phyloP scores from a whole-genome alignment of 2,329 filamentous ascomycete species.

The Colletotrichum somersetense region DNA sequence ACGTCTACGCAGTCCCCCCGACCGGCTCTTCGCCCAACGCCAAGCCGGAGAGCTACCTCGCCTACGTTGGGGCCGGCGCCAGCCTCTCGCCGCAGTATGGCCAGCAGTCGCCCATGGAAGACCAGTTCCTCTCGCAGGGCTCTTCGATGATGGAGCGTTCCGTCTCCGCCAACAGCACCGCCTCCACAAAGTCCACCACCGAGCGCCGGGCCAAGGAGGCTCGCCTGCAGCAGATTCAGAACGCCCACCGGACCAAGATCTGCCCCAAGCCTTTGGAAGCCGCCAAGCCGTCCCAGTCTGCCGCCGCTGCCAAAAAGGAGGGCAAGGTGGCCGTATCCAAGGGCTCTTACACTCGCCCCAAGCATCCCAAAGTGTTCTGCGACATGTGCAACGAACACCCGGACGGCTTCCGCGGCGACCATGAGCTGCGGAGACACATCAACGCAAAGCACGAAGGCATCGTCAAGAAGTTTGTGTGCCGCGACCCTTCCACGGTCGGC shows the following conservation, averaged over 20 bases:
- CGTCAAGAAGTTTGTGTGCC: slow-evolving; percentile 70
- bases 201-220: slow-evolving; percentile 63
- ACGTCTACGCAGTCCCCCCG: slow-evolving; percentile 43
- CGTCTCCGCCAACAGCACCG: slow-evolving; percentile 60
- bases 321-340: slow-evolving; percentile 59
- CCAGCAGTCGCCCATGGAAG: slow-evolving; percentile 47
- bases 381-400: slow-evolving; percentile 77
- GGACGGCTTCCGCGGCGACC: slow-evolving; percentile 86
- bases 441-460: slow-evolving; percentile 71
- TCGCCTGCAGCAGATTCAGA: slow-evolving; percentile 59
- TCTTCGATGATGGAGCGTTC: slow-evolving; percentile 62
- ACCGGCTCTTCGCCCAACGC: slow-evolving; percentile 47
- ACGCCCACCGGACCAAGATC: slow-evolving; percentile 55
- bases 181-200: slow-evolving; percentile 59
- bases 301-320: slow-evolving; percentile 51
- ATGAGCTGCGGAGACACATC: slow-evolving; percentile 80
- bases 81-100: slow-evolving; percentile 51
- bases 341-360: slow-evolving; percentile 69
- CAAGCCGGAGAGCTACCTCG: slow-evolving; percentile 47
- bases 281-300: slow-evolving; percentile 44
- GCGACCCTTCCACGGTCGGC: slow-evolving; percentile 62
- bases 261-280: slow-evolving; percentile 59
- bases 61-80: slow-evolving; percentile 56
- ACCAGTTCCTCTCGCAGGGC: slow-evolving; percentile 45
- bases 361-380: slow-evolving; percentile 80